Evolutionary conservation across 225 moss, liverwort and hornwort species (phyloP), one percentile per base, ranked within the genome.

Genomic region (Polytrichum formosum): DNA sequence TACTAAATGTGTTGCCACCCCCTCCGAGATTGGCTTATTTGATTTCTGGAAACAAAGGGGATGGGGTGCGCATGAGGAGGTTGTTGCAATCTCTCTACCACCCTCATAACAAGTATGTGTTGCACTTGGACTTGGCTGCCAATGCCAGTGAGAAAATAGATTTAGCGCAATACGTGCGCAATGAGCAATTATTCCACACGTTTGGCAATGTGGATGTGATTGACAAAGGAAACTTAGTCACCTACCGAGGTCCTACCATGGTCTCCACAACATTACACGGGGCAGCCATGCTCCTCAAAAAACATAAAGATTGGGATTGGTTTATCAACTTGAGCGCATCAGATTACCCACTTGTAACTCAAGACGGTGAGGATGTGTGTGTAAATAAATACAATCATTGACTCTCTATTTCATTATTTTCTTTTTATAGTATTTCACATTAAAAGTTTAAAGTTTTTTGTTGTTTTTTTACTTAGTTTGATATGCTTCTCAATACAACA

Each of bases 301-400:
- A 90, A 71, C 89, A 85, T 18, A 75, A 86, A 56, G 83, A 94
- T 13, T 97, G 89, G 83, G 96, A 97, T 68, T 97, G 96, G 96
- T 97, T 97, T 67, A 97, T 97, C 79, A 97, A 97, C 75, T 82
- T 97, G 77, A 94, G 96, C 70, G 96, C 96, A 0, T 87, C 93
- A 1, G 96, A 97, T 78, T 97, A 97, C 58, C 96, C 96, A 6
- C 86, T 97, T 5, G 74, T 97, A 6, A 92, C 90, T 2, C 96
- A 97, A 73, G 96, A 97, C 76, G 96, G 93, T 93, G 61, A 70
- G 75, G 16, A 10, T 30, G 46, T 46, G 46, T 37, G 37, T 46
- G 13, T 13, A 13, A 10, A 46, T 46, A 3, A 46, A 46, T 46
- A 16, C 46, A 46, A 13, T 46, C 46, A 46, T 46, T 46, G 16